Evolutionary conservation across 2,329 filamentous ascomycete genomes (phyloP).

Genomic region (Colletotrichum abscissum): DNA sequence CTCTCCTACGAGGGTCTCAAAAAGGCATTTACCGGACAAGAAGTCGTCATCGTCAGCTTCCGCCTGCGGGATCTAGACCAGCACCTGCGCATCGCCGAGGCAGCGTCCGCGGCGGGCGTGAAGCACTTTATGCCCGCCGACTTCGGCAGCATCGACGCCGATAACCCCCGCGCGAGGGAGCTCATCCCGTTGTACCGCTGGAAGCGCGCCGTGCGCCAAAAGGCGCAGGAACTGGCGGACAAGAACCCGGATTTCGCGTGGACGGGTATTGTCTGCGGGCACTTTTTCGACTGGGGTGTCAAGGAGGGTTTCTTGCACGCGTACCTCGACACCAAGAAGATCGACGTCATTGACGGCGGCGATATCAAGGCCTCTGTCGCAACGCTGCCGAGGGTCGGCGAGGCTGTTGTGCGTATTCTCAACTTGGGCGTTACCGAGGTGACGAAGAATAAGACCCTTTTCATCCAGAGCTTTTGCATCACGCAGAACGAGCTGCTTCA

Average conservation of each 20-base stretch:
- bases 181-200: conserved; percentile 49
- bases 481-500: conserved; percentile 48
- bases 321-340: conserved; percentile 41
- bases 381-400: conserved; percentile 47
- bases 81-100: conserved; percentile 50
- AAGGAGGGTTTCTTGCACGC: conserved; percentile 49
- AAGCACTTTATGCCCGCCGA: conserved; percentile 53
- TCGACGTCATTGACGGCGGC: conserved; percentile 50
- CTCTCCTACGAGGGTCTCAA: conserved; percentile 46
- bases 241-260: conserved; percentile 44
- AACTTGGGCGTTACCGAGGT: conserved; percentile 38
- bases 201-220: conserved; percentile 47
- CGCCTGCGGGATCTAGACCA: conserved; percentile 42
- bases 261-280: conserved; percentile 52
- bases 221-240: conserved; percentile 43
- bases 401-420: conserved; percentile 48
- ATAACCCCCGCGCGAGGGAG: conserved; percentile 45
- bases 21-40: conserved; percentile 45
- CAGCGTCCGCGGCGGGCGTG: conserved; percentile 49
- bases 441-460: conserved; percentile 48
- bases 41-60: conserved; percentile 51
- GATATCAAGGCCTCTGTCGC: conserved; percentile 45
- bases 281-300: conserved; percentile 56
- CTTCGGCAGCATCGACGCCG: conserved; percentile 53
- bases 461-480: conserved; percentile 54